Percentiles rank a stretch among this genome's conserved stretches.
Evolutionary conservation across 2,329 filamentous ascomycete species (phyloP).

Genomic region (Helminthosporium solani): DNA sequence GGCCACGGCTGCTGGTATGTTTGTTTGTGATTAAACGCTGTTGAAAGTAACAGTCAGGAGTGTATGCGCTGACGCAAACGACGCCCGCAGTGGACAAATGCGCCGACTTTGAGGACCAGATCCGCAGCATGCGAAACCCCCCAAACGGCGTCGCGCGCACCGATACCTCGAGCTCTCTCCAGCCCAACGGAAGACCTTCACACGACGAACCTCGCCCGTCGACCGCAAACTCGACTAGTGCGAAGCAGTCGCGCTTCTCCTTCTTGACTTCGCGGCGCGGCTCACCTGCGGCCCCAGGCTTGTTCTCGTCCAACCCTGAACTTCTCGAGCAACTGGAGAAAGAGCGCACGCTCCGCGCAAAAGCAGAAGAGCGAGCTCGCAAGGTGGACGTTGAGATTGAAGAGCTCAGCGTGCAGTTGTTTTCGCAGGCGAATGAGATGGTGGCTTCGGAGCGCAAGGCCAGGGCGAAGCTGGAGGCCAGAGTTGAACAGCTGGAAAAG

Average conservation of each 20-base stretch:
- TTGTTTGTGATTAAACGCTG: not conserved
- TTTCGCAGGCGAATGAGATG: constrained; percentile 86
- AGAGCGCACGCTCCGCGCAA: constrained; percentile 66
- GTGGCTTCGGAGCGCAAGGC: constrained; percentile 73
- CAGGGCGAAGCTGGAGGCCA: constrained; percentile 68
- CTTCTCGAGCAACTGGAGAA: constrained; percentile 64
- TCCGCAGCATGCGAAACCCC: constrained; percentile 53
- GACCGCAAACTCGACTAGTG: constrained; percentile 27
- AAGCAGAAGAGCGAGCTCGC: constrained; percentile 67
- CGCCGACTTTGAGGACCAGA: constrained; percentile 79
- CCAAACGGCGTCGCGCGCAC: constrained; percentile 19
- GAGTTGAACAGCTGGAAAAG: constrained; percentile 67
- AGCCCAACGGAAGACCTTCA: constrained; percentile 18
- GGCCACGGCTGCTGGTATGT: constrained; percentile 61
- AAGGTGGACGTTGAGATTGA: constrained; percentile 73
- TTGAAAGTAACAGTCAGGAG: not conserved
- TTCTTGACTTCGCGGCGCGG: constrained; percentile 45
- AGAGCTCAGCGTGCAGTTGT: constrained; percentile 72
- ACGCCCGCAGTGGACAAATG: constrained; percentile 52
- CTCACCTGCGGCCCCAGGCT: constrained; percentile 32
- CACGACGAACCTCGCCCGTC: constrained; percentile 32
- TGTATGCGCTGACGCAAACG: constrained; percentile 12
- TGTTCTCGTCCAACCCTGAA: constrained; percentile 45
- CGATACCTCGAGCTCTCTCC: constrained; percentile 23
- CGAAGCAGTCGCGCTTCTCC: constrained; percentile 45